Conservation (phyloP, 2,329 filamentous ascomycete species). For the Colletotrichum magnum region DNA sequence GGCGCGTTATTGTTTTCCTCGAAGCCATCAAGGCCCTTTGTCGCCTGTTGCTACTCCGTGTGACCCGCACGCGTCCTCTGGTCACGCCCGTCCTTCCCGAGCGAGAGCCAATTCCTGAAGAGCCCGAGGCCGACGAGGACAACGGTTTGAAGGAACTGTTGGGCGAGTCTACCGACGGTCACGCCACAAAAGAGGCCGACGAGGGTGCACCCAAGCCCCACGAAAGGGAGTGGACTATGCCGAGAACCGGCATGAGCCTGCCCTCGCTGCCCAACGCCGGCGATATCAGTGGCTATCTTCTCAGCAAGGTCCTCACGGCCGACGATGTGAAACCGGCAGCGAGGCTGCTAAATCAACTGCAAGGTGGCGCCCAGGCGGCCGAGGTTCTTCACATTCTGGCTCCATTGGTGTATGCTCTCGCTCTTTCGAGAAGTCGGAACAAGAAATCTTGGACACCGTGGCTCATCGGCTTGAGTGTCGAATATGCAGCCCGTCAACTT, state of each 20-base stretch:
- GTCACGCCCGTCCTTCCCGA: slow-evolving; percentile 89
- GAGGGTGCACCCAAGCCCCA: slow-evolving; percentile 55
- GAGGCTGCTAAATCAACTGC: slow-evolving; percentile 85
- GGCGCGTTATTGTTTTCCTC: slow-evolving; percentile 88
- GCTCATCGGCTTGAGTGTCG: slow-evolving; percentile 86
- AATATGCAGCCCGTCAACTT: slow-evolving; percentile 91
- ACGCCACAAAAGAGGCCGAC: slow-evolving; percentile 65
- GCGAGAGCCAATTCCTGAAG: slow-evolving; percentile 80
- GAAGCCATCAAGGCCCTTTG: slow-evolving; percentile 91
- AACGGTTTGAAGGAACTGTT: slow-evolving; percentile 58
- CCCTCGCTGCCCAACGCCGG: slow-evolving; percentile 85
- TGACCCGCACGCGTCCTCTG: slow-evolving; percentile 87
- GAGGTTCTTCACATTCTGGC: slow-evolving; percentile 94
- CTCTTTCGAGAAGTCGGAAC: slow-evolving; percentile 80
- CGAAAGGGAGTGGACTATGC: slow-evolving; percentile 86
- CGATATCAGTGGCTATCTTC: slow-evolving; percentile 89
- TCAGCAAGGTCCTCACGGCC: slow-evolving; percentile 90
- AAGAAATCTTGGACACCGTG: slow-evolving; percentile 92
- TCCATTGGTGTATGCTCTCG: slow-evolving; percentile 87
- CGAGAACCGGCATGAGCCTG: slow-evolving; percentile 88
- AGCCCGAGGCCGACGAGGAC: slow-evolving; percentile 61
- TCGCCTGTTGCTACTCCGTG: slow-evolving; percentile 81
- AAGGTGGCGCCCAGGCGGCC: slow-evolving; percentile 80
- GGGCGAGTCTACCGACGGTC: slow-evolving; percentile 71
- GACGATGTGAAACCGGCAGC: slow-evolving; percentile 97